phyloP scores from a whole-genome alignment of 164 flowering plant genomes.

The Buxus sempervirens region DNA sequence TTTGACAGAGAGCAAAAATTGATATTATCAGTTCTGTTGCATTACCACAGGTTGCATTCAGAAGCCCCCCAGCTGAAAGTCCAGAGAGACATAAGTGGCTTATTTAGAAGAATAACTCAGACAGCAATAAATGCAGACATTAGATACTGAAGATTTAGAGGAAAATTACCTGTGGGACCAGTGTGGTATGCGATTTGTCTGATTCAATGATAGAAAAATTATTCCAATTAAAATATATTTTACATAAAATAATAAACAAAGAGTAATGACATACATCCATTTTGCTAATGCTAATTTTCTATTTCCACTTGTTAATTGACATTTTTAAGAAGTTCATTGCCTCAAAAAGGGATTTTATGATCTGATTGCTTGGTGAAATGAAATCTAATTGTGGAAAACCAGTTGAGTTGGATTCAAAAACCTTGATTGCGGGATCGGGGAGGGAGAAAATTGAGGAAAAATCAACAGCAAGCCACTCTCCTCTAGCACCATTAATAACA shows the following conservation, averaged over 20 bases:
- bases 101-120: not conserved
- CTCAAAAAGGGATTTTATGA: too few species aligned
- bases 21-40: slow-evolving; percentile 93
- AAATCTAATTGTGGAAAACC: too few species aligned
- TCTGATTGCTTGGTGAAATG: too few species aligned
- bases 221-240: not conserved
- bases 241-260: not conserved
- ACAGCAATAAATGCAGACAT: not conserved
- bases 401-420: too few species aligned
- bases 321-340: too few species aligned
- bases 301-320: too few species aligned
- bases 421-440: too few species aligned
- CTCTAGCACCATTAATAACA: too few species aligned
- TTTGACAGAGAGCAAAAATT: slow-evolving; percentile 52
- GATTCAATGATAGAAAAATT: slow-evolving; percentile 16
- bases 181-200: slow-evolving; percentile 87
- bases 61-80: slow-evolving; percentile 82
- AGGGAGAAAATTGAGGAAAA: too few species aligned
- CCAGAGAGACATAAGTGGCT: not conserved
- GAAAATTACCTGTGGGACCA: slow-evolving; percentile 77
- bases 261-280: too few species aligned
- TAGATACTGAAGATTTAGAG: not conserved
- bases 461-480: too few species aligned
- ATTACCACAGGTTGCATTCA: slow-evolving; percentile 98
- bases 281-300: too few species aligned